Base-by-base conservation (phyloP, 2,329 filamentous ascomycete genomes). In the Aspergillus aculeatus region DNA sequence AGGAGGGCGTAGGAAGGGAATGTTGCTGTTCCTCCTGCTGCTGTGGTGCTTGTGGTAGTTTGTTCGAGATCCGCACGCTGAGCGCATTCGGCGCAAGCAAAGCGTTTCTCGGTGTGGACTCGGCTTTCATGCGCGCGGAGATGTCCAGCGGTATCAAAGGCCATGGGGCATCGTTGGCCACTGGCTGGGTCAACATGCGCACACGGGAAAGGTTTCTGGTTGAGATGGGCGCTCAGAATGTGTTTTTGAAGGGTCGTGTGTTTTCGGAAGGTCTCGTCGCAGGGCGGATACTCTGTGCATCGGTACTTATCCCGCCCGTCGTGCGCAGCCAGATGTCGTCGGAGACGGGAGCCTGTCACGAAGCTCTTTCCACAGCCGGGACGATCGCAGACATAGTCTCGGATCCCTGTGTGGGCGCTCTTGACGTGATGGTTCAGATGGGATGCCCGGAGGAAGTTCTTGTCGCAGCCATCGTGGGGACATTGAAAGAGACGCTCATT, bases 401-500 rank as follows among this genome's bases (percentile, higher is more conserved):
- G 84, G 64, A 91, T 83, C 57, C 86, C 81, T 21, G 85, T 89
- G 73, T 97, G 94, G 11, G 89, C 88, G 57, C 89, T 90, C 72
- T 93, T 92, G 70, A 96, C 78, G 73, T 98, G 94, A 65, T 92
- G 89, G 61, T 89, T 88, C 19, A 97, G 82, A 76, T 97, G 92
- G 68, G 94, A 94, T 65, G 91, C 86, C 62, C 95, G 90, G 14
- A 92, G 84, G 73, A 96, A 98, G 47, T 88, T 84, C 79, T 96
- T 97, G 68, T 86, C 85, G 71, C 94, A 98, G 47, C 78, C 87
- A 5, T 82, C 78, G 62, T 89, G 83, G 2, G 82, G 79, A 71
- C 94, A 98, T 44, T 82, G 81, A 74, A 90, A 96, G 0, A 92
- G 87, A 1, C 93, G 86, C 67, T 94, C 90, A 66, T 94, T 92